Base-by-base conservation (phyloP, 2,329 filamentous ascomycete genomes). In the Nectriaceae sp. region DNA sequence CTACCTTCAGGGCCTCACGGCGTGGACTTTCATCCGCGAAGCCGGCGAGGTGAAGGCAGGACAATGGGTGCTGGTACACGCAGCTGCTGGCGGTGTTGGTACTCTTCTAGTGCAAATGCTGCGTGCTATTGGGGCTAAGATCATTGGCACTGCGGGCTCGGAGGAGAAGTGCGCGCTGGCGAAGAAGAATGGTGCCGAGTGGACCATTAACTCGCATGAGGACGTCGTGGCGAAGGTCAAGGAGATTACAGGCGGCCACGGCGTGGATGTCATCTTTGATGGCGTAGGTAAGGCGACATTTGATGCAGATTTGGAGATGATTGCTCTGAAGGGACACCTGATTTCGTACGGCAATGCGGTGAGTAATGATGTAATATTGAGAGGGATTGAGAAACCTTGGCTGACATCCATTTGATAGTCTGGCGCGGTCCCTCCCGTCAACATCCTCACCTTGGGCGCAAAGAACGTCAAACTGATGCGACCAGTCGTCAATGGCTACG, bases 221-320 rank as follows among this genome's bases (percentile, higher is more conserved):
- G 76, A 79, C 53, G 73, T 87, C 20, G 79, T 80, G 47, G 70
- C 67, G 31, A 76, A 80, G 64, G 84, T 90, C 5, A 74, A 78
- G 60, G 79, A 88, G 65, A 83, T 89, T 41, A 96, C 90, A 0
- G 80, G 76, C 2, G 87, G 87, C 0, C 73, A 83, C 50, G 92
- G 92, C 6, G 85, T 87, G 3, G 80, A 83, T 54, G 90, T 86
- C 10, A 87, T 96, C 21, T 95, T 90, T 65, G 91, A 96, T 65
- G 88, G 89, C 5, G 89, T 96, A 3, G 92, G 91, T 11, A 90
- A 90, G 73, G 78, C 79, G 41, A 96, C 92, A 0, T 96, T 94
- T 71, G 89, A 96, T 58, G 77, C 82, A 18, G 87, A 86, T 61
- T 67, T 96, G 55, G 83, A 91, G 55, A 80, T 84, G 59, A 77